Evolutionary conservation across 495 filamentous ascomycete species (phyloP).

Genomic region (Aspergillus saccharolyticus): DNA sequence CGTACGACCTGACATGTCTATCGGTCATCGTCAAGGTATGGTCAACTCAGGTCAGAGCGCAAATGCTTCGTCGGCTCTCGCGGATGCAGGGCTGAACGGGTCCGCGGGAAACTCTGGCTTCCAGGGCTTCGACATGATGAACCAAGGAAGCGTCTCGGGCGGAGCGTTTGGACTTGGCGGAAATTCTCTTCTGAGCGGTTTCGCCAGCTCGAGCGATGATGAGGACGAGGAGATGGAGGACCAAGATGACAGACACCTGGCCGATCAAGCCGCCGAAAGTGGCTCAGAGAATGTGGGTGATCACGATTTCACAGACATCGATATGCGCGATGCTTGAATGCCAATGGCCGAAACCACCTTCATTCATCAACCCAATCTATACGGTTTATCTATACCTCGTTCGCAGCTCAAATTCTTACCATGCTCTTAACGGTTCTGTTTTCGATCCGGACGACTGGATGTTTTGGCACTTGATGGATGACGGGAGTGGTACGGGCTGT

Average conservation of each 20-base stretch:
- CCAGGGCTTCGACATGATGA: slow-evolving; percentile 72
- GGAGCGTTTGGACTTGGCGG: slow-evolving; percentile 60
- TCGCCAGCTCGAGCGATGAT: slow-evolving; percentile 92
- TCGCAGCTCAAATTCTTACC: slow-evolving; percentile 9
- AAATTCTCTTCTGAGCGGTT: slow-evolving; percentile 79
- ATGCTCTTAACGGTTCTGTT: background rate
- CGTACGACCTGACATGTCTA: slow-evolving; percentile 81
- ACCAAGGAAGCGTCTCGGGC: slow-evolving; percentile 57
- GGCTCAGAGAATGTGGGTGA: slow-evolving; percentile 65
- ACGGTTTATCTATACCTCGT: slow-evolving; percentile 4
- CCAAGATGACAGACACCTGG: slow-evolving; percentile 57
- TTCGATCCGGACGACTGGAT: slow-evolving; percentile 7
- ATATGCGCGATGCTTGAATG: slow-evolving; percentile 46
- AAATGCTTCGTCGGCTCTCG: slow-evolving; percentile 61
- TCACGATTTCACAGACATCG: slow-evolving; percentile 51
- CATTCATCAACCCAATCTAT: background rate
- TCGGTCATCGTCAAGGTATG: slow-evolving; percentile 61
- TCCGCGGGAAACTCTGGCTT: slow-evolving; percentile 50
- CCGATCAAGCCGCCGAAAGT: slow-evolving; percentile 30
- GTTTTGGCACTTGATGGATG: slow-evolving; percentile 17
- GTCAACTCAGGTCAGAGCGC: slow-evolving; percentile 59
- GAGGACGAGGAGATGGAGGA: slow-evolving; percentile 95
- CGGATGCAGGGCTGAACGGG: slow-evolving; percentile 66
- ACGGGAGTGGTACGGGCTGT: slow-evolving; percentile 15
- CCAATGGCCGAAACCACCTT: background rate